These are phyloP conservation scores for Fusarium pininemorale DNA, from an alignment of 2,329 filamentous ascomycete genomes.

Conservation along the genomic window DNA sequence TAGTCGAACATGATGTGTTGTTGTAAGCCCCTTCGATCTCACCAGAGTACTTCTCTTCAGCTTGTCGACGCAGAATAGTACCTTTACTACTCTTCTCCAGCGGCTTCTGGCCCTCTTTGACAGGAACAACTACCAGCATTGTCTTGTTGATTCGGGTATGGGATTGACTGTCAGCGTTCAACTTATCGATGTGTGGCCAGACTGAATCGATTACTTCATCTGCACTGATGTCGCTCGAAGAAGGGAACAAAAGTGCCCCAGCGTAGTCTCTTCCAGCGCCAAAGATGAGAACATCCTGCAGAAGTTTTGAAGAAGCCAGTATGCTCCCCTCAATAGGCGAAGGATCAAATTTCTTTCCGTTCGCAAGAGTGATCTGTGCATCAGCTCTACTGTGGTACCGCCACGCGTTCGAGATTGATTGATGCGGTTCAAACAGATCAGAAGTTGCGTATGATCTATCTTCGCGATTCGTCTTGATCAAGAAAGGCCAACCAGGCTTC, in stretches of 20 bases:
- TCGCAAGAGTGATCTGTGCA: slow-evolving; percentile 68
- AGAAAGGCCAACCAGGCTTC: slow-evolving; percentile 64
- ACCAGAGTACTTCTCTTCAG: slow-evolving; percentile 58
- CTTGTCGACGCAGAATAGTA: slow-evolving; percentile 61
- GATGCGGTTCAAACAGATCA: slow-evolving; percentile 69
- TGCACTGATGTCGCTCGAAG: slow-evolving; percentile 41
- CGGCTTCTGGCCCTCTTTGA: slow-evolving; percentile 14
- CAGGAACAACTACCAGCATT: slow-evolving; percentile 60
- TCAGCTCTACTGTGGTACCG: slow-evolving; percentile 70
- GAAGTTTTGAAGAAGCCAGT: slow-evolving; percentile 50
- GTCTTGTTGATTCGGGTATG: slow-evolving; percentile 60
- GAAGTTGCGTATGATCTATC: slow-evolving; percentile 71
- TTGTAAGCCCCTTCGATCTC: slow-evolving; percentile 59
- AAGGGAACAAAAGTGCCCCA: slow-evolving; percentile 64
- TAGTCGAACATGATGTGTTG: not conserved
- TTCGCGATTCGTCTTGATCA: slow-evolving; percentile 64
- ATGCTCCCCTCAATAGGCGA: slow-evolving; percentile 67
- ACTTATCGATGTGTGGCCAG: slow-evolving; percentile 54
- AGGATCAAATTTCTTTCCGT: slow-evolving; percentile 76
- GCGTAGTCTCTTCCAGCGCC: slow-evolving; percentile 65
- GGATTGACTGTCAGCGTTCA: slow-evolving; percentile 59
- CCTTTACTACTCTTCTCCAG: slow-evolving; percentile 72
- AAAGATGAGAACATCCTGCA: slow-evolving; percentile 68
- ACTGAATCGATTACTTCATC: slow-evolving; percentile 52
- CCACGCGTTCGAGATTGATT: slow-evolving; percentile 63